phyloP scores from a whole-genome alignment of 257 asterid species.

The Scutellaria galericulata region DNA sequence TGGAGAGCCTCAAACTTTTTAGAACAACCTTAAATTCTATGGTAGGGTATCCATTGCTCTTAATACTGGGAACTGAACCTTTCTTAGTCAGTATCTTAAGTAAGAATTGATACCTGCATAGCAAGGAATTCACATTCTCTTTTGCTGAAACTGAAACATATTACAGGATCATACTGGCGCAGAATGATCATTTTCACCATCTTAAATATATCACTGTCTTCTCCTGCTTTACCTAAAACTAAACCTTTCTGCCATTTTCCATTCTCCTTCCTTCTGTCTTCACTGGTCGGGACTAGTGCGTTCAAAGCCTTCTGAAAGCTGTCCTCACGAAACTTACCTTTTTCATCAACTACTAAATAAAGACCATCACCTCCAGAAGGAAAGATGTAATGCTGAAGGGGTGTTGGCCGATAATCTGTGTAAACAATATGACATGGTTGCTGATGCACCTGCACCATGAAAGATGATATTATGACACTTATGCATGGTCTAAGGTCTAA shows the following conservation, averaged over 20 bases:
- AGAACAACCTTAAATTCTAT: neutral
- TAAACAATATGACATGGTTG: conserved; percentile 98
- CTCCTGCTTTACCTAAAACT: conserved; percentile 77
- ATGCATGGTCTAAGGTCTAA: conserved; percentile 18
- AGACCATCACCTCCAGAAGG: conserved; percentile 97
- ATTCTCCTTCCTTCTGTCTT: conserved; percentile 64
- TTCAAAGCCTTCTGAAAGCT: conserved; percentile 93
- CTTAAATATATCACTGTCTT: conserved; percentile 92
- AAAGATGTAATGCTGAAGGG: conserved; percentile 93
- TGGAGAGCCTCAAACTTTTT: conserved; percentile 12
- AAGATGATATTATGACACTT: conserved; percentile 35
- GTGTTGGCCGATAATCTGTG: conserved; percentile 97
- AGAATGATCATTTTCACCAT: conserved; percentile 96
- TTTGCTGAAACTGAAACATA: conserved; percentile 99
- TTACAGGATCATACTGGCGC: conserved; percentile 97
- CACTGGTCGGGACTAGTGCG: conserved; percentile 74
- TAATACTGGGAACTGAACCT: neutral
- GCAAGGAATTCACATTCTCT: conserved; percentile 98
- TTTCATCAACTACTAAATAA: conserved; percentile 90
- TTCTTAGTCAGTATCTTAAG: conserved; percentile 7
- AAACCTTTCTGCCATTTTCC: conserved; percentile 81
- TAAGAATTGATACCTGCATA: conserved; percentile 76
- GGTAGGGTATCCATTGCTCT: conserved; percentile 2
- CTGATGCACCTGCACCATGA: conserved; percentile 79
- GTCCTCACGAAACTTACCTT: conserved; percentile 94